These are phyloP conservation scores for Croton setiger DNA, from an alignment of 441 rosid genomes.

Conservation along the genomic window DNA sequence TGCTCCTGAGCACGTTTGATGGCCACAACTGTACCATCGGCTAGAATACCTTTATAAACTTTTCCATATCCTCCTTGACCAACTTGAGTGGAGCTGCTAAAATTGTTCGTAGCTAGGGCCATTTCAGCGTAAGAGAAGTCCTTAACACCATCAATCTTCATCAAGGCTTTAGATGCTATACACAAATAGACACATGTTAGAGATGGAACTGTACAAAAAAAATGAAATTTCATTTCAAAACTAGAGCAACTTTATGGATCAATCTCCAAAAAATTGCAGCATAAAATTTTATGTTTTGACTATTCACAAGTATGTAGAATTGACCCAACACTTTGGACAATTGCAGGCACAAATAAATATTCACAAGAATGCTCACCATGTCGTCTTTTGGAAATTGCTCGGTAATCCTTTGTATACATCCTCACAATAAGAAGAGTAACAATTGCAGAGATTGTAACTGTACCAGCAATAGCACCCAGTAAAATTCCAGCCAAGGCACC, in stretches of 20 bases:
- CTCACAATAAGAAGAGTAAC: constrained; percentile 62
- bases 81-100: constrained; percentile 58
- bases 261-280: neutral
- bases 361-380: constrained; percentile 43
- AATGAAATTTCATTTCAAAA: neutral
- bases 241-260: neutral
- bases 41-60: constrained; percentile 73
- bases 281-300: constrained; percentile 4
- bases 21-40: constrained; percentile 70
- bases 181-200: constrained; percentile 16
- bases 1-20: constrained; percentile 92
- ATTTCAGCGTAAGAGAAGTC: constrained; percentile 71
- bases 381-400: constrained; percentile 42
- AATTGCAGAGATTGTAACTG: constrained; percentile 66
- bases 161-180: constrained; percentile 59
- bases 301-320: neutral
- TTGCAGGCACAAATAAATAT: neutral
- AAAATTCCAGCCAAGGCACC: constrained; percentile 67
- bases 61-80: constrained; percentile 98
- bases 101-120: constrained; percentile 73
- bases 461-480: constrained; percentile 69
- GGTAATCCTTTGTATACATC: constrained; percentile 40
- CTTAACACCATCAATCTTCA: constrained; percentile 85
- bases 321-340: neutral
- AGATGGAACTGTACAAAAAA: constrained; percentile 14